These are phyloP conservation scores for Plasmodium sp. DNA, from an alignment of 169 alveolate species.

Conservation along the genomic window DNA sequence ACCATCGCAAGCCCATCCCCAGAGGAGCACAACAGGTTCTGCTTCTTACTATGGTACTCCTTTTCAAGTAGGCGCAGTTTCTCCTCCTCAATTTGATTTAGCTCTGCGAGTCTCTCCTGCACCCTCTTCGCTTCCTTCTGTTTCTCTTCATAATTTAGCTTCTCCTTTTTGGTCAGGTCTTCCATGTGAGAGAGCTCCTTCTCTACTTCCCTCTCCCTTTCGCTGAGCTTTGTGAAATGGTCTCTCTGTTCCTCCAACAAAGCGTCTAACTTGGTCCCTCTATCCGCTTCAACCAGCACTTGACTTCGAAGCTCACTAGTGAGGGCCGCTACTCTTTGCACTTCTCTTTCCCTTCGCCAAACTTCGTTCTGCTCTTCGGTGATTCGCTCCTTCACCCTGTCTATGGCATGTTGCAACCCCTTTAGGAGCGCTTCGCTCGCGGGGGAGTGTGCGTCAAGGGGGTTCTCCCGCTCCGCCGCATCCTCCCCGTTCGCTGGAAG, in stretches of 20 bases:
- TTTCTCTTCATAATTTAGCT: neutral
- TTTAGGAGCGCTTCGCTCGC: neutral
- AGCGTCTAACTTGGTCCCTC: constrained; percentile 13
- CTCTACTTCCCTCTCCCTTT: neutral
- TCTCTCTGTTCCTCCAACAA: neutral
- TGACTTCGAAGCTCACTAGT: constrained; percentile 47
- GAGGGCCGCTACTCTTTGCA: constrained; percentile 74
- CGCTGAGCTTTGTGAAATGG: neutral
- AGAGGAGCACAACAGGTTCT: neutral
- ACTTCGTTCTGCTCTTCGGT: constrained; percentile 83
- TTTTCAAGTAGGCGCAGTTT: constrained; percentile 53
- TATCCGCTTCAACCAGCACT: constrained; percentile 46
- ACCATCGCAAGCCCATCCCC: constrained; percentile 2
- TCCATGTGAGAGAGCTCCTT: neutral
- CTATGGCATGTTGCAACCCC: neutral
- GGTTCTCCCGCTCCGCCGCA: neutral
- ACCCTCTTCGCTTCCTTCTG: neutral
- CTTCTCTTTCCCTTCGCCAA: constrained; percentile 75
- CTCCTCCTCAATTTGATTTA: neutral
- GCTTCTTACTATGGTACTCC: constrained; percentile 49
- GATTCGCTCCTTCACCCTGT: constrained; percentile 48
- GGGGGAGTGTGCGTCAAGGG: neutral
- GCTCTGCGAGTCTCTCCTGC: neutral
- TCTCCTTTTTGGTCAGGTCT: neutral
- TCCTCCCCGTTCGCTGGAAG: neutral